Evolutionary conservation across 371 early-diverging fungal species (phyloP).

Genomic region (Chytridium lagenaria): DNA sequence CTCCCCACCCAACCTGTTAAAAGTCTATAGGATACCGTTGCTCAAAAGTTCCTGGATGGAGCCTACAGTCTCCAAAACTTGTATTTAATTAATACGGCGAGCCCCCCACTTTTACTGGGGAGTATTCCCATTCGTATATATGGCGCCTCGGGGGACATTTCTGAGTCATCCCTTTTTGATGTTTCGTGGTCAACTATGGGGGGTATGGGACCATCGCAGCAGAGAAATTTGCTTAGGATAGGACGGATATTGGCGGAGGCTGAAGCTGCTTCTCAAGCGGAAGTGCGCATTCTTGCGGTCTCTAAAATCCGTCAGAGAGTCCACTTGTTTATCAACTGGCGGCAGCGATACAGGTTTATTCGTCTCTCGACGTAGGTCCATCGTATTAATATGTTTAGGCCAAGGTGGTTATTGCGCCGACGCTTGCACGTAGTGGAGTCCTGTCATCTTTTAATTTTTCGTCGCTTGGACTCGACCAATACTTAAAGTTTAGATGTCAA

Average conservation of each 20-base stretch:
- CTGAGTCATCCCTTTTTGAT: slow-evolving; percentile 8
- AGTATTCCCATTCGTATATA: background rate
- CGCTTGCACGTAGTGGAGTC: background rate
- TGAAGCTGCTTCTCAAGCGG: background rate
- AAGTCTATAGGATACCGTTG: background rate
- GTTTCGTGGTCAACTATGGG: background rate
- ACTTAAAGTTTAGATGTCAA: slow-evolving; percentile 13
- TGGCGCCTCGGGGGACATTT: slow-evolving; percentile 3
- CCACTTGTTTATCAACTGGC: slow-evolving; percentile 17
- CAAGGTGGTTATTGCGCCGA: slow-evolving; percentile 4
- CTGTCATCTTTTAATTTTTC: slow-evolving; percentile 16
- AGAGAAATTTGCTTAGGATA: background rate
- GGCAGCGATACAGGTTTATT: background rate
- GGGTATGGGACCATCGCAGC: background rate
- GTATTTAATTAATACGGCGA: background rate
- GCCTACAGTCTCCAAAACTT: slow-evolving; percentile 4
- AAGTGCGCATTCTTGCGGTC: slow-evolving; percentile 9
- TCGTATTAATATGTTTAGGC: background rate
- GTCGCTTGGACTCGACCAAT: slow-evolving; percentile 18
- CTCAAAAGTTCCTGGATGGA: slow-evolving; percentile 10
- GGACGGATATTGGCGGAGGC: background rate
- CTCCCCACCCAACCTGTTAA: background rate
- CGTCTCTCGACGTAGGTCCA: too few species aligned
- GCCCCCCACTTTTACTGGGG: background rate
- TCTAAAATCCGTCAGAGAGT: slow-evolving; percentile 8